Evolutionary conservation across 352 stramenopile genomes (phyloP).

Genomic region (Globisporangium orthogonon): DNA sequence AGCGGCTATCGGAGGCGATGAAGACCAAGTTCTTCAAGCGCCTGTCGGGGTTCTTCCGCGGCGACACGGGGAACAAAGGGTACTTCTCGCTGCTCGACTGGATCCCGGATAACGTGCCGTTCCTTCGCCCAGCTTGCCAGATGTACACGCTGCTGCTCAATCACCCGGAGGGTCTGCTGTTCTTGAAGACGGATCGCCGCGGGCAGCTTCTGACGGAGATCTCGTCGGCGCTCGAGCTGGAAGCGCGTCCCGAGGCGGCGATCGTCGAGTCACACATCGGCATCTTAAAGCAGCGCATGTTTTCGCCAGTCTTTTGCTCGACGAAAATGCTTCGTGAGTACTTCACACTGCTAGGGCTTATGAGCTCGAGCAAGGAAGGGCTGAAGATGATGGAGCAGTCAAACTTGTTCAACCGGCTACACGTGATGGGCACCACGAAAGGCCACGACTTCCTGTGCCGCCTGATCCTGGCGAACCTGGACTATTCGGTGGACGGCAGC

Average conservation of each 20-base stretch:
- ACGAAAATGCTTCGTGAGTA: constrained; percentile 87
- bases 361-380: constrained; percentile 87
- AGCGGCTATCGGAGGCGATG: constrained; percentile 84
- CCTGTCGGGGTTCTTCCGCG: constrained; percentile 87
- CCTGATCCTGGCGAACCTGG: constrained; percentile 82
- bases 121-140: constrained; percentile 79
- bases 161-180: constrained; percentile 79
- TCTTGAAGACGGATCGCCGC: constrained; percentile 83
- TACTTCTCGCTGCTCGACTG: constrained; percentile 87
- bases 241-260: constrained; percentile 76
- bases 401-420: constrained; percentile 83
- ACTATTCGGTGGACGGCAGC: constrained; percentile 85
- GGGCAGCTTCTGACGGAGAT: constrained; percentile 84
- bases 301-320: constrained; percentile 82
- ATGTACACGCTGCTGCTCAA: constrained; percentile 89
- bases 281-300: constrained; percentile 83
- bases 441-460: constrained; percentile 87
- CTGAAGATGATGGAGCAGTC: constrained; percentile 90
- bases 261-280: constrained; percentile 88
- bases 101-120: constrained; percentile 88
- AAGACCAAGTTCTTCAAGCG: constrained; percentile 93
- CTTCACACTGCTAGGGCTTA: constrained; percentile 82
- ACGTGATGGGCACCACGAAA: constrained; percentile 84
- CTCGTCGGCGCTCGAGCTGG: constrained; percentile 74
- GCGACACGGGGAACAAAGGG: constrained; percentile 84